Evolutionary conservation across 805 yeast species (phyloP), one percentile per base, ranked within the genome.

Genomic region (Candida ovalis): DNA sequence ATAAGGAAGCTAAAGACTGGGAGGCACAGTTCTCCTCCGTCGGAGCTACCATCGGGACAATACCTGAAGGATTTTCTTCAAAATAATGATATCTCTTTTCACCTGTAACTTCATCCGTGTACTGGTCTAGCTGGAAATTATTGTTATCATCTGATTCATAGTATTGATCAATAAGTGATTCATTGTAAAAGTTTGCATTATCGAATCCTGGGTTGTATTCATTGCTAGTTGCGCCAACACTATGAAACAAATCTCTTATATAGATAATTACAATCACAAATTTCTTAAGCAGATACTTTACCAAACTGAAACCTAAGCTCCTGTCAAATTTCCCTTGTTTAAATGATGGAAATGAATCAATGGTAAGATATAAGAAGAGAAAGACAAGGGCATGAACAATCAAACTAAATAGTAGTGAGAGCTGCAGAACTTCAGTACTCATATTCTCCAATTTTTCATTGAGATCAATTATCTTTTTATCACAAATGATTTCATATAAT

Each of bases 71-170:
- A 8, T 33, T 22, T 19, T 22, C 40, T 12, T 46, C 53, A 2
- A 40, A 46, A 10, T 42, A 33, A 35, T 55, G 54, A 23, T 47
- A 50, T n/a, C 52, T 42, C 19, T 46, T 36, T 6, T 46, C 42
- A 5, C 60, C 62, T 3, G 59, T 48, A 4, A 56, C 60, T 40
- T 58, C 62, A 38, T 58, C 59, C 2, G 43, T 46, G 39, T 51
- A 54, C 18, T 46, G 49, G 17, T 51, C 38, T 22, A 56, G 39
- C 4, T 41, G 47, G 15, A 42, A 49, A 0, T 38, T 47, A 21
- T 42, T 18, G 5, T 35, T 21, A 8, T 19, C 24, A 2, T 50
- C 51, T 18, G 51, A 55, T 10, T 50, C 50, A 37, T 52, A 51
- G 22, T 51, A 53, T 25, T 51, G 54, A n/a, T 53, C 56, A 28